Evolutionary conservation across 23 red algal genomes (phyloP), one percentile per base, ranked within the genome.

Genomic region (Pyropia yezoensis): DNA sequence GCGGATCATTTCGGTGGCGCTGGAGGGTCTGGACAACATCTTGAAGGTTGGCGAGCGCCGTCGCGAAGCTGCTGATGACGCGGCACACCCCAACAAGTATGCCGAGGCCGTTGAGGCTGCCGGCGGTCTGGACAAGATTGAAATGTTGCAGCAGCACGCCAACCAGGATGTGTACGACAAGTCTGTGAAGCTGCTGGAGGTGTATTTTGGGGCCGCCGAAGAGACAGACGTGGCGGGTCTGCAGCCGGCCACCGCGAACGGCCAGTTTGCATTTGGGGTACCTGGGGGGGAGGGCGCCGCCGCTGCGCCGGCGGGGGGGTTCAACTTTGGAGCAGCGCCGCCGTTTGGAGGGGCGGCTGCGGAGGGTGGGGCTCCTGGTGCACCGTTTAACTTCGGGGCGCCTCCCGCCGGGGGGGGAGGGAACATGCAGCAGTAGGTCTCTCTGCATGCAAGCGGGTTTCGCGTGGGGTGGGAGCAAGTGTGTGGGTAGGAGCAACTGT

Each of bases 101-200:
- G 85, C 93, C 17, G 29, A 53, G 14, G 61, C 71, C 33, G 83
- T 97, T 75, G 93, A 97, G 63, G 73, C 74, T 28, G 77, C 78
- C 24, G 93, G 75, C 47, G 93, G 93, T 12, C 75, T 97, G 13
- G 93, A 97, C 58, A 97, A 90, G 53, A 88, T 96, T 66, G 91
- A 96, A 52, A n/a, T 49, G 12, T 53, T 96, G 62, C 91, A 96
- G 53, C 80, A 79, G 15, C 91, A 96, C 71, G 71, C 78, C 8
- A 83, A 89, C 32, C 67, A 96, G 56, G 91, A 96, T 20, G 82
- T 96, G 33, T 96, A 96, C 29, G 69, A 83, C 33, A 96, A 96
- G 57, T 70, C 77, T 17, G 74, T 88, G 29, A 39, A 82, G 30
- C 63, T 96, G 49, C 65, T 96, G 49, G 82, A 88, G 61, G 77